Evolutionary conservation across 768 basidiomycete species (phyloP), one percentile per base, ranked within the genome.

Genomic region (Termitomyces sp.): DNA sequence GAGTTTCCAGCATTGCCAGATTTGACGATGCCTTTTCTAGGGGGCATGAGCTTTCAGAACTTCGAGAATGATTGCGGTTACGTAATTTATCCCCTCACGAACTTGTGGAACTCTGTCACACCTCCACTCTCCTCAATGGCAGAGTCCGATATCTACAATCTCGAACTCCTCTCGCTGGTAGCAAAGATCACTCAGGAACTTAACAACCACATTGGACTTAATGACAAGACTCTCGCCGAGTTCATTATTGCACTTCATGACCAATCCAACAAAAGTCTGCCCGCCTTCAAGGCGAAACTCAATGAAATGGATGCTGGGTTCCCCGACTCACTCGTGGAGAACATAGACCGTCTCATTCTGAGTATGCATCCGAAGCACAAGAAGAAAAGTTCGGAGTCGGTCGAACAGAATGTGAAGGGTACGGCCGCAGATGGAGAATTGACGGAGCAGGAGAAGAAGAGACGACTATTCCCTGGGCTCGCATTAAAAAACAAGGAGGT

Each of bases 341-440:
- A 89, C 66, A 83, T 98, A 34, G 96, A 99, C 75, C 90, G 97
- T 19, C 83, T 98, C 52, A 92, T 99, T 63, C 82, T 97, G 54
- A 91, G 83, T 56, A 84, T 98, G 80, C 96, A 99, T 65, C 97
- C 96, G 1, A 97, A 94, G 66, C 89, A 98, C 77, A 97, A 92
- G 79, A 91, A 91, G 71, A 82, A 82, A 69, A 72, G 75, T 34
- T 77, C 74, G 42, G 75, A 77, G 29, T 67, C 71, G 23, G 54
- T 65, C 17, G 70, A 70, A 35, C 63, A 70, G 23, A 76, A 77
- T 53, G 77, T 73, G 37, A 74, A 76, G 46, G 55, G 63, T 9
- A 69, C 65, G 16, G 67, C 65, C 34, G 75, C 71, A 17, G 61
- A 69, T 34, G 72, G 68, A 9, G 72, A 66, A 48, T 38, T 83